phyloP scores from a whole-genome alignment of 495 filamentous ascomycete species.

The Tricharina praecox region DNA sequence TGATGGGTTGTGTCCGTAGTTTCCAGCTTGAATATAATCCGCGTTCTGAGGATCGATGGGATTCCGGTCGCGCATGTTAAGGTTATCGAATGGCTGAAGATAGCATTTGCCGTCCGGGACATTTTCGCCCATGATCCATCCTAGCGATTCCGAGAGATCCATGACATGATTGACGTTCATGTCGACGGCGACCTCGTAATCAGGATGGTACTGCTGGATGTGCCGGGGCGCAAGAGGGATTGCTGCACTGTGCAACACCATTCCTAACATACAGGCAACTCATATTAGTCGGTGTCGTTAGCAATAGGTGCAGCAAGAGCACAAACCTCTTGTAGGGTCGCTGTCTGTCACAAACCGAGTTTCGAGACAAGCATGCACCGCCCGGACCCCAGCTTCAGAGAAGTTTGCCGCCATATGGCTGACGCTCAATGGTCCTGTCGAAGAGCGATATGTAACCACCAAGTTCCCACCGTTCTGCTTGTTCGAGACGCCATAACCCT shows the following conservation, averaged over 20 bases:
- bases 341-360: constrained; percentile 16
- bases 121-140: constrained; percentile 27
- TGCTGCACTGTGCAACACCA: too few species aligned
- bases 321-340: constrained; percentile 22
- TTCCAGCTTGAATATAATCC: constrained; percentile 12
- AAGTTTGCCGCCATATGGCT: constrained; percentile 24
- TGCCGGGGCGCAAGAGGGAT: too few species aligned
- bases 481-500: constrained; percentile 1
- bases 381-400: constrained; percentile 13
- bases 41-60: constrained; percentile 5
- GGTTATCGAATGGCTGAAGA: constrained; percentile 17
- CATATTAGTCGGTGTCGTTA: too few species aligned
- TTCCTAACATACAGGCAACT: too few species aligned
- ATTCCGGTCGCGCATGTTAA: constrained; percentile 6
- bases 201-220: constrained; percentile 3
- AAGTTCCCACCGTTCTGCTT: constrained; percentile 11
- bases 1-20: constrained; percentile 26
- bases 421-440: constrained; percentile 16
- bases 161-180: constrained; percentile 22
- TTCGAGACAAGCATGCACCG: constrained; percentile 21
- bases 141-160: constrained; percentile 24
- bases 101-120: constrained; percentile 19
- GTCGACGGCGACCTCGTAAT: constrained; percentile 21
- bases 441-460: constrained; percentile 20
- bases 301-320: too few species aligned